A percentile compares a stretch with the other conserved stretches of the same genome.
phyloP scores from a whole-genome alignment of 2,329 filamentous ascomycete species.

The Colletotrichum sp. region DNA sequence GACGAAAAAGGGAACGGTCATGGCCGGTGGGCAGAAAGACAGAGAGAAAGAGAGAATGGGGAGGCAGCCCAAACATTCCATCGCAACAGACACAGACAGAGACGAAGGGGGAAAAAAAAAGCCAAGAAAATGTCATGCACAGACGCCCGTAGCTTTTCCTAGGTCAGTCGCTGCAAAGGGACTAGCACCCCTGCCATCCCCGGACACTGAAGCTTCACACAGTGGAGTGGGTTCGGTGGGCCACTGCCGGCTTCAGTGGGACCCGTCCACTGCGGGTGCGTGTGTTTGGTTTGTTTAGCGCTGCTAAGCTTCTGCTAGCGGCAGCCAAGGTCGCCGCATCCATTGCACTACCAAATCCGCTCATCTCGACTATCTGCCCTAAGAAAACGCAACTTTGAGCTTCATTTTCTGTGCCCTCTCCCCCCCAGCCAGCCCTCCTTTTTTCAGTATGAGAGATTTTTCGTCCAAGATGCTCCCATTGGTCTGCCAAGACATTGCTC shows the following conservation, averaged over 20 bases:
- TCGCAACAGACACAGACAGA: neutral
- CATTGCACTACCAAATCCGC: slow-evolving; percentile 5
- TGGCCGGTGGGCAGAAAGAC: neutral
- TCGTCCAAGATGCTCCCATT: slow-evolving; percentile 3
- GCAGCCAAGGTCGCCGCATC: slow-evolving; percentile 14
- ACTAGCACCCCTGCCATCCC: slow-evolving; percentile 2
- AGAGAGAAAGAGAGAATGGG: neutral
- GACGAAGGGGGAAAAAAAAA: neutral
- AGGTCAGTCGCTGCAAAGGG: neutral
- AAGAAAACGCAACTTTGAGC: slow-evolving; percentile 11
- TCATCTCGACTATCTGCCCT: slow-evolving; percentile 3
- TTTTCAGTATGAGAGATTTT: slow-evolving; percentile 3
- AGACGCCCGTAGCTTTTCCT: neutral
- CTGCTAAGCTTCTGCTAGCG: slow-evolving; percentile 22
- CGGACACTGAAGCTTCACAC: neutral
- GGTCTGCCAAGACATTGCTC: slow-evolving; percentile 13
- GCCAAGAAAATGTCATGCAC: neutral
- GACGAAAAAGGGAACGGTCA: neutral
- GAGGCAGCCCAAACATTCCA: neutral
- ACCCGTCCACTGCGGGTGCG: too few species aligned
- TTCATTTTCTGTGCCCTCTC: neutral
- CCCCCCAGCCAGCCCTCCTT: neutral
- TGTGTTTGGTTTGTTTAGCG: slow-evolving; percentile 17
- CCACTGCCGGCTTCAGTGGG: neutral
- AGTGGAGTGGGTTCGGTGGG: neutral